phyloP scores from a whole-genome alignment of 441 rosid genomes.

The Geranium incanum region DNA sequence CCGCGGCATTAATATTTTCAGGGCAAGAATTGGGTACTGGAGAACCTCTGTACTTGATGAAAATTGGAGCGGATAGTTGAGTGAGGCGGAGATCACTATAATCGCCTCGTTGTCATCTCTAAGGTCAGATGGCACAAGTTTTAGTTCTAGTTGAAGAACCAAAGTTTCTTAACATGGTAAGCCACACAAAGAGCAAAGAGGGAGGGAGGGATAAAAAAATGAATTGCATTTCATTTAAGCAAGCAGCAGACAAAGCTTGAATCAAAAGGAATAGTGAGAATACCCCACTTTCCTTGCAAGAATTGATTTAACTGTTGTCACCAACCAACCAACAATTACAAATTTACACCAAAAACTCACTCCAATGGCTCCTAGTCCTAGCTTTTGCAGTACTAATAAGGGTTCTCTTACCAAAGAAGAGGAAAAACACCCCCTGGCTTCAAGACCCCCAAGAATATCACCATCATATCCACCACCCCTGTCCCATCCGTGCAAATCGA shows the following conservation, averaged over 20 bases:
- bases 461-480: neutral
- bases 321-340: constrained; percentile 9
- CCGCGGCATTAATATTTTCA: too few relatives aligned
- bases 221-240: constrained; percentile 10
- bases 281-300: constrained; percentile 25
- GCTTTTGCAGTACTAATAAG: constrained; percentile 24
- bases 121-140: too few relatives aligned
- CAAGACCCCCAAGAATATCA: constrained; percentile 51
- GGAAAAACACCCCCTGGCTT: constrained; percentile 31
- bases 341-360: constrained; percentile 31
- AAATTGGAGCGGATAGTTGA: too few relatives aligned
- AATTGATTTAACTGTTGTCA: constrained; percentile 18
- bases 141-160: too few relatives aligned
- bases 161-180: neutral
- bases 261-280: constrained; percentile 22
- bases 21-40: too few relatives aligned
- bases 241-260: constrained; percentile 35
- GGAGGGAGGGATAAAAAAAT: too few relatives aligned
- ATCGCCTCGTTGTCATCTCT: too few relatives aligned
- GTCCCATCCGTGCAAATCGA: constrained; percentile 30
- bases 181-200: constrained; percentile 45
- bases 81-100: too few relatives aligned
- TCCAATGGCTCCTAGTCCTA: constrained; percentile 24
- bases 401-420: constrained; percentile 45
- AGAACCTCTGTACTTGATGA: too few relatives aligned